Percentiles rank a stretch among this genome's conserved stretches.
Conservation (phyloP, 176 grass and related monocot genomes). For the Ensete glaucum region DNA sequence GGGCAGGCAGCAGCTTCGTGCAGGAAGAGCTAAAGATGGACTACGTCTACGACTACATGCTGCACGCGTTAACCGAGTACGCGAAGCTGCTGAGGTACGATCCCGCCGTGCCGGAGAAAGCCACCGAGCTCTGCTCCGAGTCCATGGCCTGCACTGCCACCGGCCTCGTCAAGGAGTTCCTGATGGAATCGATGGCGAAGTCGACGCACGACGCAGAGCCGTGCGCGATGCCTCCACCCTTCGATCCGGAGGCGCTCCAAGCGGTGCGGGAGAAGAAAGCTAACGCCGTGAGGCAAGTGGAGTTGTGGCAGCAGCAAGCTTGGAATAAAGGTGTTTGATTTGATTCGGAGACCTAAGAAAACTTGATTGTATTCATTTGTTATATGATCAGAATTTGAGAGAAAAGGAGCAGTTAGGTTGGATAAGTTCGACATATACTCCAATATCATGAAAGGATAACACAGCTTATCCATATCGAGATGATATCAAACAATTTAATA, state of each 20-base stretch:
- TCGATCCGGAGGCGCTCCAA: conserved; percentile 22
- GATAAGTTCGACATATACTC: too few relatives aligned
- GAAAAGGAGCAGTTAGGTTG: too few relatives aligned
- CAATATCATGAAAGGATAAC: too few relatives aligned
- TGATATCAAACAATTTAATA: too few relatives aligned
- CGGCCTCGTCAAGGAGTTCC: conserved; percentile 17
- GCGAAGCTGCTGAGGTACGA: conserved; percentile 56
- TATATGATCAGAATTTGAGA: too few relatives aligned
- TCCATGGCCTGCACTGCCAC: conserved; percentile 37
- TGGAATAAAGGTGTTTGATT: not conserved
- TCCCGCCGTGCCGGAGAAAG: conserved; percentile 53
- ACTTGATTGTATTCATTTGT: too few relatives aligned
- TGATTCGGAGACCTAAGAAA: too few relatives aligned
- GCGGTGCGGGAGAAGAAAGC: conserved; percentile 10
- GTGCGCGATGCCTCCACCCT: conserved; percentile 44
- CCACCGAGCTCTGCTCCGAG: conserved; percentile 57
- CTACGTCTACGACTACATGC: conserved; percentile 88
- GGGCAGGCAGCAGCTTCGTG: conserved; percentile 36
- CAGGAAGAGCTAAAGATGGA: conserved; percentile 55
- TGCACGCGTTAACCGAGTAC: conserved; percentile 60
- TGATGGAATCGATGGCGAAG: conserved; percentile 58
- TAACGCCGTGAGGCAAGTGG: conserved; percentile 10
- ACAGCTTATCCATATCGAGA: too few relatives aligned
- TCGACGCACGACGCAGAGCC: conserved; percentile 30
- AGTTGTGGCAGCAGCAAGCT: not conserved